Base-by-base conservation (phyloP, 23 red algal genomes). In the Cyanidium caldarium region DNA sequence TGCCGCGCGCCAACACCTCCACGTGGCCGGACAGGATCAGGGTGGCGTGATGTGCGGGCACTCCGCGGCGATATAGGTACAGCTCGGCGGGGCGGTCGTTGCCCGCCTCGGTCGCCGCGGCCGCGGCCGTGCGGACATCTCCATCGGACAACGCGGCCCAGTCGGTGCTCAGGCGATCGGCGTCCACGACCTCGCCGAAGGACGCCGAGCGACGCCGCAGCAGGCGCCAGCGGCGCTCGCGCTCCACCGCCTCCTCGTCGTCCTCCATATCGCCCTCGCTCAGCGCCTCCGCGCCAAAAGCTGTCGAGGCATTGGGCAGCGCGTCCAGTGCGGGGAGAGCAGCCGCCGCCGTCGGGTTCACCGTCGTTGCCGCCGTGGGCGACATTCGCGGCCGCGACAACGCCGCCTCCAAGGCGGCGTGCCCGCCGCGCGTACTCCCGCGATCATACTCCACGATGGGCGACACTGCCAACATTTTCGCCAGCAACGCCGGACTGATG, bases 11-110 rank as follows among this genome's bases (percentile, higher is more conserved):
- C 21, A 51, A 67, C 35, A 94, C 85, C 23, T 82, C 79, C 28
- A 94, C 29, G 42, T 77, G 58, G 29, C 88, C 88, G 76, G 73
- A 75, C 21, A 94, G 83, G 46, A 94, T 86, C 3, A 94, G 67
- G 34, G 73, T 73, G 38, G 88, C 88, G 73, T 94, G 77, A 40
- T 86, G 76, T 40, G 88, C 68, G 3, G 88, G 73, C 2, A 94
- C 88, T 7, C 88, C 88, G 58, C 77, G 73, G 28, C 77, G 45
- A 44, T 86, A 94, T 36, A 94, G 46, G 39, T 61, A 61, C n/a
- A 61, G 21, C 19, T 61, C 51, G 31, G 13, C 23, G 10, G 51
- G 21, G 5, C 51, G 51, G n/a, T 61, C 51, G 7, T 10, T 61
- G n/a, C 19, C 19, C n/a, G 19, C 51, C 19, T 61, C 51, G 19